Evolutionary conservation across 768 basidiomycete species (phyloP), one percentile per base, ranked within the genome.

Genomic region (Leucogyrophana mollusca): DNA sequence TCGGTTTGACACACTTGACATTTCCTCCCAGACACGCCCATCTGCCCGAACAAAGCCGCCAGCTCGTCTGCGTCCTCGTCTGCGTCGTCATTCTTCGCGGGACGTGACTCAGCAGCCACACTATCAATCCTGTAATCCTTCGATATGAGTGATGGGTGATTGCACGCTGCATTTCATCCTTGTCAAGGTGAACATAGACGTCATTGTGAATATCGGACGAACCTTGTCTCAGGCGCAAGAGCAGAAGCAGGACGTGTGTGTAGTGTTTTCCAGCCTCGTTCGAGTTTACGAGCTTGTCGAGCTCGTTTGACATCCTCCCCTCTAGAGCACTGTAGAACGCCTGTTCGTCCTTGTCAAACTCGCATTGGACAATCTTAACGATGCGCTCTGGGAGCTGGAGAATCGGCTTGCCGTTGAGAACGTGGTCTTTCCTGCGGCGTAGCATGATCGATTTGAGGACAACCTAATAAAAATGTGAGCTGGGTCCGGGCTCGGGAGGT

Each of bases 161-260:
- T 88, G 61, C 94, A 97, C 0, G 94, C 94, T 95, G 45, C 8
- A 18, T 25, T 39, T 37, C 25, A 50, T 6, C 7, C 24, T 23
- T 16, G 37, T 20, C 43, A 17, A 16, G 49, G 32, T 47, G 25
- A 11, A 22, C 10, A 5, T 36, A n/a, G 25, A 23, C 43, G 32
- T n/a, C 40, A 21, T 46, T 39, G 23, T 16, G 8, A 33, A 18
- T 23, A 42, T 23, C 42, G 11, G 18, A 61, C 75, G 22, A 50
- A 87, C 94, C 91, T 78, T 99, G 95, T 22, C 95, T 83, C 38
- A 97, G 73, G 23, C 95, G 80, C 39, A 96, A 76, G 51, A 90
- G 73, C 24, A 90, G 61, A 13, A 87, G 70, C 54, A 90, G 69
- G 4, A 90, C 81, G 27, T 78, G 77, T 0, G 86, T 87, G 59